Evolutionary conservation across 345 rosid species (phyloP), one percentile per base, ranked within the genome.

Genomic region (Salix koriyanagi): DNA sequence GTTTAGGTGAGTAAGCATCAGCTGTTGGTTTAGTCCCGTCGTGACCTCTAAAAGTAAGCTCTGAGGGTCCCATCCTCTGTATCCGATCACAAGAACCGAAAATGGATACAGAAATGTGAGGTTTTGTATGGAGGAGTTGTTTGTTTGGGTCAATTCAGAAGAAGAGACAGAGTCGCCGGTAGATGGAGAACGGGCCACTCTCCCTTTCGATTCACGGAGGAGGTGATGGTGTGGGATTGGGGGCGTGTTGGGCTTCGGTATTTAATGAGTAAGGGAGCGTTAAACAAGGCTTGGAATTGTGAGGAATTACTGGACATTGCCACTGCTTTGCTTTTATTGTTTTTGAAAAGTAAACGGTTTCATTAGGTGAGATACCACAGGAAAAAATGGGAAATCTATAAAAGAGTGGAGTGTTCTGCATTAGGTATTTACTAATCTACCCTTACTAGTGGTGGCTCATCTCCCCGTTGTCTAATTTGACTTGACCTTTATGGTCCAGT

Each of bases 21-120:
- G 88, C 67, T 44, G 73, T 77, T 3, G 82, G 79, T 44, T 86
- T 94, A n/a, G 80, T 50, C 75, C 91, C 99, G 65, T 79, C 79
- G 79, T 91, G 98, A 42, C 99, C 86, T 77, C 99, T 85, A 86
- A 82, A 88, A 41, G 86, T 90, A 72, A 93, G 90, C 91, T 90
- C 98, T 14, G 98, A 69, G 8, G 71, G 91, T 60, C 82, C 91
- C 97, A 92, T 92, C 75, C 74, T 36, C 32, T 44, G 14, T 39
- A 6, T 15, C 2, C 21, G 70, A 4, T 23, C 28, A 58, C 28
- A 58, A 58, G 28, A 58, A 23, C 28, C 28, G 23, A n/a, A 2
- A 23, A 58, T n/a, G 28, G 64, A 58, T n/a, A 58, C 64, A 58
- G 23, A 58, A 58, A 23, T n/a, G 64, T 3, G 1, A 9, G 4